Base-by-base conservation (phyloP, 345 rosid species). In the Eucalyptus curtisii region DNA sequence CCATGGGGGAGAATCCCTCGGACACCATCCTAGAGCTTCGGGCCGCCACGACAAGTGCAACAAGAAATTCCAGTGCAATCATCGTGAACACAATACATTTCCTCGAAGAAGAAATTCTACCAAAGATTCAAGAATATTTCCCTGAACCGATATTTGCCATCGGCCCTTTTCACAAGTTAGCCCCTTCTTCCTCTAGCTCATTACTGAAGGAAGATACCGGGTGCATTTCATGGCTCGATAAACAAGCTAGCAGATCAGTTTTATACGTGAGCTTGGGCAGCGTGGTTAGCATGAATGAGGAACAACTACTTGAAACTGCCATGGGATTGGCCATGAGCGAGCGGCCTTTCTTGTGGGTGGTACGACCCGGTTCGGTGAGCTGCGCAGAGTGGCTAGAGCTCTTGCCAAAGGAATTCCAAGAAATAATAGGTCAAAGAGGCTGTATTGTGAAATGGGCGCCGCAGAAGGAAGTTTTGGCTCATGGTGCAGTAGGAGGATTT, bases 371-470 rank as follows among this genome's bases (percentile, higher is more conserved):
- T 10, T 88, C 87, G 16, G 88, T 71, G 42, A 22, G 31, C 24
- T 86, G 89, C 40, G 27, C 88, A 31, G 82, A 89, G 53, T 88
- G 88, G 85, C 10, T 49, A 7, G 88, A 89, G 25, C 86, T 48
- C 42, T 82, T 91, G 61, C 87, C 89, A 10, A 11, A 49, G 20
- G 90, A 76, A 57, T 88, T 92, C 27, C 33, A 24, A n/a, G 88
- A 89, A 30, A 64, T 20, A 6, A 37, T 90, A 9, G 88, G 57
- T n/a, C 89, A 90, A 61, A 88, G 88, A 86, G 91, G 90, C 50
- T 86, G 87, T 87, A 87, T 92, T 44, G 89, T 90, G 61, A 88
- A 92, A 87, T 92, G 92, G 92, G 92, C 90, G 47, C 90, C 92
- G 5, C 93, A 91, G 50, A 88, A 47, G 87, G 87, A 90, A 68